These are phyloP conservation scores for Geranium incanum DNA, from an alignment of 441 rosid genomes.

Conservation along the genomic window DNA sequence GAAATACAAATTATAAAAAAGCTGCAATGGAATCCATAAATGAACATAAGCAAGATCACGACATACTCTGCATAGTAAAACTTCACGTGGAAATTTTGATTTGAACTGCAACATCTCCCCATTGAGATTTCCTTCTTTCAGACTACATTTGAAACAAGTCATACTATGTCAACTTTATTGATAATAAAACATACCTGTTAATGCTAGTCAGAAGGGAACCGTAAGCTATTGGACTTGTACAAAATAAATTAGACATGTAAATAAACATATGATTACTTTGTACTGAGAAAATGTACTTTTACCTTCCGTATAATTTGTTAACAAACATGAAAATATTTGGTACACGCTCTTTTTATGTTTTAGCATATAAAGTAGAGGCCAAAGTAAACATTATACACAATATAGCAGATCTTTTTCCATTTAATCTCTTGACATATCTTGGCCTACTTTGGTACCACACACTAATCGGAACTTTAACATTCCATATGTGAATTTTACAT, in stretches of 20 bases:
- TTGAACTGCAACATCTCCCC: slow-evolving; percentile 88
- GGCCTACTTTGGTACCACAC: neutral
- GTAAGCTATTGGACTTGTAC: neutral
- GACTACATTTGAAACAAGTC: slow-evolving; percentile 40
- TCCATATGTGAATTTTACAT: neutral
- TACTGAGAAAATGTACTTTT: neutral
- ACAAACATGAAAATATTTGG: neutral
- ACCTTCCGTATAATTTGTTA: neutral
- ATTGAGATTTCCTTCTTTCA: slow-evolving; percentile 87
- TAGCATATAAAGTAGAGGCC: neutral
- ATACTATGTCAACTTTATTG: slow-evolving; percentile 15
- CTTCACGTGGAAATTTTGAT: slow-evolving; percentile 89
- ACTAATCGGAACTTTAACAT: neutral
- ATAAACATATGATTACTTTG: neutral
- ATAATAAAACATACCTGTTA: neutral
- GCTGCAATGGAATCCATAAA: slow-evolving; percentile 3
- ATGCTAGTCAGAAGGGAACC: neutral
- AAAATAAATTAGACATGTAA: neutral
- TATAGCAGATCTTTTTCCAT: neutral
- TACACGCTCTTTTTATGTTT: neutral
- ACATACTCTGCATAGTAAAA: slow-evolving; percentile 93
- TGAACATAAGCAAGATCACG: neutral
- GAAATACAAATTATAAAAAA: neutral
- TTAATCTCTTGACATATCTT: neutral
- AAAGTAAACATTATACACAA: neutral